Conservation (phyloP, 2,329 filamentous ascomycete species). For the Fusarium dimerum region DNA sequence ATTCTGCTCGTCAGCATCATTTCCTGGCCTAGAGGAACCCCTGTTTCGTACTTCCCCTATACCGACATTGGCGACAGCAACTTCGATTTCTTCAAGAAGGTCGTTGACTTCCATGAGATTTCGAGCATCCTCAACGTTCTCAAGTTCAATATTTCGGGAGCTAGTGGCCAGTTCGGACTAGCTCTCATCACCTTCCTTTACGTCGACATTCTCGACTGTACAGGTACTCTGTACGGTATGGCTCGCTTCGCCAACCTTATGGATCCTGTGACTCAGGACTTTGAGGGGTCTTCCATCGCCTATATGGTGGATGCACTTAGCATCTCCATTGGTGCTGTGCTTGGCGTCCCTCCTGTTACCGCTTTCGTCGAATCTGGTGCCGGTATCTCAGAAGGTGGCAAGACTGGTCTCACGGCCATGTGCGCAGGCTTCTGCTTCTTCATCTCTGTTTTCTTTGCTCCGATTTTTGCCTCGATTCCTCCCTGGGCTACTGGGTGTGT, state of each 20-base stretch:
- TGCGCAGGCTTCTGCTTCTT: constrained; percentile 81
- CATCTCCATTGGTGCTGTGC: constrained; percentile 77
- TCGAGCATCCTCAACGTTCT: constrained; percentile 67
- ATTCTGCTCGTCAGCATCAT: constrained; percentile 85
- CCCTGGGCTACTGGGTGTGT: constrained; percentile 89
- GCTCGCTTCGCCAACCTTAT: constrained; percentile 79
- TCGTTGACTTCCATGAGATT: constrained; percentile 83
- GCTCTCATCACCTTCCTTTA: constrained; percentile 89
- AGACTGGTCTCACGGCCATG: constrained; percentile 82
- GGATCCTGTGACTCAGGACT: constrained; percentile 81
- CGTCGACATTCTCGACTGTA: constrained; percentile 85
- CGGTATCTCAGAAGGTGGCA: constrained; percentile 84
- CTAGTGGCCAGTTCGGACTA: constrained; percentile 76
- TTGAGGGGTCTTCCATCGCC: constrained; percentile 80
- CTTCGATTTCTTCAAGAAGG: constrained; percentile 87
- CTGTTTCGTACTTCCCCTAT: constrained; percentile 80
- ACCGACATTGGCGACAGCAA: constrained; percentile 65
- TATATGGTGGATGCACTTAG: constrained; percentile 79
- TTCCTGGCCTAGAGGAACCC: constrained; percentile 78
- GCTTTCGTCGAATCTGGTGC: constrained; percentile 89
- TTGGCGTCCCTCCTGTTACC: constrained; percentile 80
- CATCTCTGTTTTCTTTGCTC: constrained; percentile 84
- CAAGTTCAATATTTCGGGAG: constrained; percentile 68
- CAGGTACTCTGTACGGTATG: constrained; percentile 88
- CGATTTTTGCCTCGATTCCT: constrained; percentile 86